A percentile compares a stretch with the other conserved stretches of the same genome.
These are phyloP conservation scores for Trichoderma pleuroti DNA, from an alignment of 2,329 filamentous ascomycete genomes.

Conservation along the genomic window DNA sequence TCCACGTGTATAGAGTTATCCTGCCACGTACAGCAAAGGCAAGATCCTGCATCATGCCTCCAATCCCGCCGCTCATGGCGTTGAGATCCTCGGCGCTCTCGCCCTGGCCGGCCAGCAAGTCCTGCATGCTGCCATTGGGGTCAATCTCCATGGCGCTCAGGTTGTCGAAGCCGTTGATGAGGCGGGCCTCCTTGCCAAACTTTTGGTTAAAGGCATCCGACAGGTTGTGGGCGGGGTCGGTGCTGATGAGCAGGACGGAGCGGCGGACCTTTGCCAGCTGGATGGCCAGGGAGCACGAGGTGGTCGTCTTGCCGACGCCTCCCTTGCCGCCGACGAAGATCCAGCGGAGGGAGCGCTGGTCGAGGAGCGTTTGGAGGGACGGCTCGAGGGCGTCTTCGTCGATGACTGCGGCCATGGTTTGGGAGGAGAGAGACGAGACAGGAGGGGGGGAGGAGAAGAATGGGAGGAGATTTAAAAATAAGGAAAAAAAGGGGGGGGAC, in stretches of 20 bases:
- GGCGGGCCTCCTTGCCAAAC: conserved; percentile 95
- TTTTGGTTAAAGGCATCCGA: conserved; percentile 98
- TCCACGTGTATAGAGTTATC: too few relatives aligned
- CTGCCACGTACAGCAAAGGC: conserved; percentile 73
- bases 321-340: conserved; percentile 99
- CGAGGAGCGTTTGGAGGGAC: conserved; percentile 87
- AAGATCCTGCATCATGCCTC: conserved; percentile 97
- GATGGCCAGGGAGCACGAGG: conserved; percentile 95
- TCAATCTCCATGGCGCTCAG: conserved; percentile 99
- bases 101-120: conserved; percentile 73
- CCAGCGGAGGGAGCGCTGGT: conserved; percentile 94
- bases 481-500: neutral
- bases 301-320: conserved; percentile 99
- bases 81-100: conserved; percentile 59
- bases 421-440: neutral
- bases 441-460: neutral
- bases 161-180: conserved; percentile 88
- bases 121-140: conserved; percentile 95
- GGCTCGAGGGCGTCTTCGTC: conserved; percentile 79
- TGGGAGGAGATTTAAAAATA: neutral
- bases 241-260: conserved; percentile 95
- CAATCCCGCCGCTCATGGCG: conserved; percentile 70
- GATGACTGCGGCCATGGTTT: conserved; percentile 39
- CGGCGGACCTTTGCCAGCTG: conserved; percentile 93
- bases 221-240: conserved; percentile 96